A percentile compares a stretch with the other conserved stretches of the same genome.
Evolutionary conservation across 352 stramenopile species (phyloP).

Genomic region (Phytopythium mirpurense): DNA sequence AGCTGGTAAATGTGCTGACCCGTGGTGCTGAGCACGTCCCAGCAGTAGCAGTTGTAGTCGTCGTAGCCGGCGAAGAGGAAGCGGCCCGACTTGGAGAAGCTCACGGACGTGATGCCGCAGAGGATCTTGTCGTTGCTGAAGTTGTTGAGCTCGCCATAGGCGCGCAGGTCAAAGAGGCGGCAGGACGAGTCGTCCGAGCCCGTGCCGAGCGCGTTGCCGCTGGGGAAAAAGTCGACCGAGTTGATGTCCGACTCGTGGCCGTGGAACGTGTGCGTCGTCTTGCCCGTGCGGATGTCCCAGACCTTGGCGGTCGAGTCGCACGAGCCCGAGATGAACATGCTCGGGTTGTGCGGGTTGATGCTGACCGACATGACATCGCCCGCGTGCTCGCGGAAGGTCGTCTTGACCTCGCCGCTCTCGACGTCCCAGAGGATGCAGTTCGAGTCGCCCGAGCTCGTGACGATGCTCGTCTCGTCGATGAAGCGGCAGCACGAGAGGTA

Average conservation of each 20-base stretch:
- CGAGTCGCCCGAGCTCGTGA: constrained; percentile 95
- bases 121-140: constrained; percentile 97
- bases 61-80: constrained; percentile 98
- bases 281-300: constrained; percentile 96
- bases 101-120: constrained; percentile 96
- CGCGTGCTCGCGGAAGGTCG: constrained; percentile 96
- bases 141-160: constrained; percentile 95
- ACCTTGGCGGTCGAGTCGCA: constrained; percentile 97
- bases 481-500: constrained; percentile 99
- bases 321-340: constrained; percentile 97
- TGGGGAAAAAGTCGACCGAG: constrained; percentile 97
- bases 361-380: constrained; percentile 97
- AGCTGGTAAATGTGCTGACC: constrained; percentile 90
- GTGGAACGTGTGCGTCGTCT: constrained; percentile 95
- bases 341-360: constrained; percentile 93
- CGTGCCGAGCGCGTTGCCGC: constrained; percentile 92
- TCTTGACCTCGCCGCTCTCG: constrained; percentile 90
- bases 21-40: constrained; percentile 92
- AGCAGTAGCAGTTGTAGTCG: constrained; percentile 97
- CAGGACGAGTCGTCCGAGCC: constrained; percentile 97
- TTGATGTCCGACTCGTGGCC: constrained; percentile 99
- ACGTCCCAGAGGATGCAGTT: constrained; percentile 99
- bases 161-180: constrained; percentile 96
- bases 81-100: constrained; percentile 93
- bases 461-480: constrained; percentile 91